phyloP scores from a whole-genome alignment of 805 yeast genomes.

The Yarrowia sp. region DNA sequence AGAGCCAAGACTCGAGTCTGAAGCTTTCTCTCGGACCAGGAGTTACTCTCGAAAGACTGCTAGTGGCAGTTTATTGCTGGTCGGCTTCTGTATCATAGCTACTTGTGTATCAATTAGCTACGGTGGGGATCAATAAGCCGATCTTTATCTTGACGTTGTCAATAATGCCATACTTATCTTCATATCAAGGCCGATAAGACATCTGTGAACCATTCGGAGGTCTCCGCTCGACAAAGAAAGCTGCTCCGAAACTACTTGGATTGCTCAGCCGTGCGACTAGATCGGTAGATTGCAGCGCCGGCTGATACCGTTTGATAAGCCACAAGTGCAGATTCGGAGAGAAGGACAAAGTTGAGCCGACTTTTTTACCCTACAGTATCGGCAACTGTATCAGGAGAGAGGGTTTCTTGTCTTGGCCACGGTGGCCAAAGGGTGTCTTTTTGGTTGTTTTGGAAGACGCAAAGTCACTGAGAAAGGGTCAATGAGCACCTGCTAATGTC shows the following conservation, averaged over 20 bases:
- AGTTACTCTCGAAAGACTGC: background rate
- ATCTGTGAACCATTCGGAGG: too few relatives aligned
- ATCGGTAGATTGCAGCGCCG: background rate
- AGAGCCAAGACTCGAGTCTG: too few relatives aligned
- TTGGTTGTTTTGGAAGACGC: too few relatives aligned
- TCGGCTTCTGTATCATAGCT: background rate
- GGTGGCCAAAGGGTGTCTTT: background rate
- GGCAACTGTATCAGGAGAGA: background rate
- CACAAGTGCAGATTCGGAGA: background rate
- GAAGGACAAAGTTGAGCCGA: too few relatives aligned
- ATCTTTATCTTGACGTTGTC: too few relatives aligned
- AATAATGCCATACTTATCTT: too few relatives aligned
- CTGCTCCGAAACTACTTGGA: background rate
- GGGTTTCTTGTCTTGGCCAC: background rate
- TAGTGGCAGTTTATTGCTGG: background rate
- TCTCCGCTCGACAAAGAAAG: background rate
- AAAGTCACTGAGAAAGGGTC: too few relatives aligned
- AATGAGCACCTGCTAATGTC: too few relatives aligned
- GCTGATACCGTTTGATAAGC: slow-evolving; percentile 4
- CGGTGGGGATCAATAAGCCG: too few relatives aligned
- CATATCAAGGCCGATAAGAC: background rate
- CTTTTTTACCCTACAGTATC: background rate
- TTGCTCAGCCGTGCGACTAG: background rate
- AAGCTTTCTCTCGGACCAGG: background rate
- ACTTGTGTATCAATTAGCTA: too few relatives aligned